These are phyloP conservation scores for Didymella sp. DNA, from an alignment of 2,329 filamentous ascomycete species.

Conservation along the genomic window DNA sequence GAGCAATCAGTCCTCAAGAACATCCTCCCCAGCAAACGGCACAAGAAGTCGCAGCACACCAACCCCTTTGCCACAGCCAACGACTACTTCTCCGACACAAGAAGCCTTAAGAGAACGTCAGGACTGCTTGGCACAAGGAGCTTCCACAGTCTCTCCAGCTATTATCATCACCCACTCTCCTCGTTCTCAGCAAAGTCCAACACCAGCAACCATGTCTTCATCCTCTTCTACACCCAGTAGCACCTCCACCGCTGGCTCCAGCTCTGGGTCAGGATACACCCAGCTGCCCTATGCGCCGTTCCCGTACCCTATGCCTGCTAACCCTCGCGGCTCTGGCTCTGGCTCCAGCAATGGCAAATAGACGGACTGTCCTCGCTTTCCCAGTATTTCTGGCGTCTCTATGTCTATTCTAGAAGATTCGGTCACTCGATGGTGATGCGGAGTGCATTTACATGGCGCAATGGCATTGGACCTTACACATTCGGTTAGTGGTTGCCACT, in stretches of 20 bases:
- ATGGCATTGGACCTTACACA: no score
- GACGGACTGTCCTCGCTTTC: background rate
- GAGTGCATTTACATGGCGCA: background rate
- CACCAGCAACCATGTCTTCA: slow-evolving; percentile 41
- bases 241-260: slow-evolving; percentile 42
- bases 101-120: slow-evolving; percentile 24
- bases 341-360: slow-evolving; percentile 30
- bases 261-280: slow-evolving; percentile 35
- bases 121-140: background rate
- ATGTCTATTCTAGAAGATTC: background rate
- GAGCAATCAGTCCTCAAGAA: slow-evolving; percentile 23
- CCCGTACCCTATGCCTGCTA: slow-evolving; percentile 47
- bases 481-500: no score
- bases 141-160: slow-evolving; percentile 24
- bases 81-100: slow-evolving; percentile 10
- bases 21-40: slow-evolving; percentile 36
- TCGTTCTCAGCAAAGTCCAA: slow-evolving; percentile 17
- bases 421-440: background rate
- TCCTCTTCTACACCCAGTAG: slow-evolving; percentile 40
- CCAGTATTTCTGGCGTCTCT: background rate
- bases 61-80: slow-evolving; percentile 18
- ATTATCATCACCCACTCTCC: slow-evolving; percentile 20
- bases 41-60: slow-evolving; percentile 21
- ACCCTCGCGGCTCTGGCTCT: slow-evolving; percentile 30
- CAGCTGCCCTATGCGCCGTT: slow-evolving; percentile 49